Evolutionary conservation across 2,329 filamentous ascomycete species (phyloP).

Genomic region (Peltaster fructicola): DNA sequence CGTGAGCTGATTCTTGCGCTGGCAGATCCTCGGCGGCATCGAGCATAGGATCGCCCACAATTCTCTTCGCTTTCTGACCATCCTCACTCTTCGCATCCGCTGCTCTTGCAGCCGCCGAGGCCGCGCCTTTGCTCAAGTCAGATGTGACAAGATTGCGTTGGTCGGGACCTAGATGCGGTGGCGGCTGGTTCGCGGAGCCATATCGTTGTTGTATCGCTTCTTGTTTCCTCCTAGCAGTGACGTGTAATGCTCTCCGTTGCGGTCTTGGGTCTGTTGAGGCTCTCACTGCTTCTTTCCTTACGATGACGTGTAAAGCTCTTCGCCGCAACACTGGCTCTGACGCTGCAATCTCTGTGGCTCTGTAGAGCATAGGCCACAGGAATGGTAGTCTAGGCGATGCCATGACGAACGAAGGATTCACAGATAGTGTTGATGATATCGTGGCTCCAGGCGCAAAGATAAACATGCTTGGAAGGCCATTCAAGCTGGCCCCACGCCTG

Average conservation of each 20-base stretch:
- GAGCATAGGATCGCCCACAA: constrained; percentile 9
- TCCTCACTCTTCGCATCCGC: background rate
- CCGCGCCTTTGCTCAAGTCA: constrained; percentile 8
- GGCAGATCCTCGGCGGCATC: constrained; percentile 7
- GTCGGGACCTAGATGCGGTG: constrained; percentile 23
- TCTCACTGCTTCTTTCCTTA: constrained; percentile 17
- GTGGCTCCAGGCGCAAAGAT: no score
- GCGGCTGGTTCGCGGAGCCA: constrained; percentile 30
- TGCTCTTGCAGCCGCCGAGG: constrained; percentile 6
- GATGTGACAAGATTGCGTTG: no score
- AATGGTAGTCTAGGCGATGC: constrained; percentile 28
- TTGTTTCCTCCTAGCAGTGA: constrained; percentile 17
- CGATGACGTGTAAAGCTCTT: constrained; percentile 17
- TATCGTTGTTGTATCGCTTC: constrained; percentile 22
- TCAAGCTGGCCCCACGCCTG: no score
- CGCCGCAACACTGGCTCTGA: constrained; percentile 10
- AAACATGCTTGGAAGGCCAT: no score
- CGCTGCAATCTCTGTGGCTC: constrained; percentile 13
- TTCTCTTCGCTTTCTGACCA: constrained; percentile 1
- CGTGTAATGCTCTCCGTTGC: constrained; percentile 16
- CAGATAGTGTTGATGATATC: no score
- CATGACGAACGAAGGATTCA: no score
- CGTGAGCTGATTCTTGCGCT: constrained; percentile 2
- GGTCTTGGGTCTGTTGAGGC: no score
- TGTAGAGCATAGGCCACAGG: constrained; percentile 29